Evolutionary conservation across 2,329 filamentous ascomycete genomes (phyloP).

Genomic region (Alternaria arborescens): DNA sequence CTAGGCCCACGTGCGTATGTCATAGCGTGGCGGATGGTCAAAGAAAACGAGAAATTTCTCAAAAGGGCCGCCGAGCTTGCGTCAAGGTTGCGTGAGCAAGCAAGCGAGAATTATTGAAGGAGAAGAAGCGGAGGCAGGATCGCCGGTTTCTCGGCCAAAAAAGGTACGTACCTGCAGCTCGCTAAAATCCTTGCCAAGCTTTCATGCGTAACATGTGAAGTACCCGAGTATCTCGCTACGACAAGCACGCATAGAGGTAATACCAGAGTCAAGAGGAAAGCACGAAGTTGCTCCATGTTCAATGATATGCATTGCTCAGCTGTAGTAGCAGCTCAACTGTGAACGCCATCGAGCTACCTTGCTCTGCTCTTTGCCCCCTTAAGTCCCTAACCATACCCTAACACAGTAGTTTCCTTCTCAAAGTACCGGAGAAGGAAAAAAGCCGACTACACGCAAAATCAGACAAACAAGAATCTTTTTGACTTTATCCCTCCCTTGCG

Average conservation of each 20-base stretch:
- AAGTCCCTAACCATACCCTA: conserved; percentile 22
- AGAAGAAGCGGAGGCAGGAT: neutral
- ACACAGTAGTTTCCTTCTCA: conserved; percentile 21
- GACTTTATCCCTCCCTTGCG: conserved; percentile 36
- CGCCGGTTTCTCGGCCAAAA: conserved; percentile 16
- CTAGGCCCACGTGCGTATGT: conserved; percentile 2
- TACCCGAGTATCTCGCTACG: neutral
- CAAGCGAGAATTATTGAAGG: neutral
- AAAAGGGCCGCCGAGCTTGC: neutral
- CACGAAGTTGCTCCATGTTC: conserved; percentile 12
- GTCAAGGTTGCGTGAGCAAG: neutral
- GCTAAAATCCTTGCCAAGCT: conserved; percentile 6
- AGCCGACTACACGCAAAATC: conserved; percentile 24
- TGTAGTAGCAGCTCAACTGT: conserved; percentile 16
- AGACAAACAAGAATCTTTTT: conserved; percentile 30
- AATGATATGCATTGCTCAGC: conserved; percentile 21
- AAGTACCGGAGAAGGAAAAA: conserved; percentile 16
- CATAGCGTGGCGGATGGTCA: conserved; percentile 5
- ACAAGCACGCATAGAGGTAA: neutral
- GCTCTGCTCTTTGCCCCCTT: conserved; percentile 14
- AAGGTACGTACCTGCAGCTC: conserved; percentile 17
- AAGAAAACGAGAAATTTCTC: neutral
- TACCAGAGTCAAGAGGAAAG: neutral
- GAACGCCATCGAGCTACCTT: conserved; percentile 15
- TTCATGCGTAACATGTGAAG: neutral